Percentiles rank a stretch among this genome's conserved stretches.
These are phyloP conservation scores for Penicillium glabrum DNA, from an alignment of 2,329 filamentous ascomycete genomes.

Conservation along the genomic window DNA sequence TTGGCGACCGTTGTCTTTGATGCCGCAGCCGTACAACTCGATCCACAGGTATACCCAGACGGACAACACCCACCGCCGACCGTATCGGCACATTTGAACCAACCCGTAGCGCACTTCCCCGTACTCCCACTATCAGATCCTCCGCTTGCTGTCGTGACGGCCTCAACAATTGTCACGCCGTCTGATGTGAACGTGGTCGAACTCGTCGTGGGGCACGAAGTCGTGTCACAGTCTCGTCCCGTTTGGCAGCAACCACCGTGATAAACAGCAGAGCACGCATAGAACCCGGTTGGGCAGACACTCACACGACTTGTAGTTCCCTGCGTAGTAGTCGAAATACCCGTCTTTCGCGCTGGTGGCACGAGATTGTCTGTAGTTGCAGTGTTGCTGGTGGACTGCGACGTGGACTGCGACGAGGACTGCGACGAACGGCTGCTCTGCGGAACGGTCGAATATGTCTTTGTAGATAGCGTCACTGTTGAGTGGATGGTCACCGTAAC, in stretches of 20 bases:
- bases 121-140: constrained; percentile 22
- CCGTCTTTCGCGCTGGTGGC: constrained; percentile 42
- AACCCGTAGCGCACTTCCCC: constrained; percentile 70
- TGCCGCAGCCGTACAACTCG: constrained; percentile 65
- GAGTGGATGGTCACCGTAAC: constrained; percentile 37
- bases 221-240: constrained; percentile 78
- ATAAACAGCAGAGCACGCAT: constrained; percentile 81
- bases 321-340: constrained; percentile 35
- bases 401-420: constrained; percentile 17
- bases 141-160: constrained; percentile 39
- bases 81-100: constrained; percentile 69
- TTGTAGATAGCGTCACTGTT: constrained; percentile 30
- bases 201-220: constrained; percentile 69
- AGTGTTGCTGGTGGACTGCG: constrained; percentile 30
- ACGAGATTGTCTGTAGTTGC: constrained; percentile 35
- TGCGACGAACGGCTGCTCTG: constrained; percentile 22
- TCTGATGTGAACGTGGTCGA: constrained; percentile 65
- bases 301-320: constrained; percentile 29
- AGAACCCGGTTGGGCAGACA: constrained; percentile 84
- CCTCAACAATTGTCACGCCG: constrained; percentile 71
- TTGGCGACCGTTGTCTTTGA: constrained; percentile 55
- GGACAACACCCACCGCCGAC: constrained; percentile 82
- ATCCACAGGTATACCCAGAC: constrained; percentile 70
- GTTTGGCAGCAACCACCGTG: constrained; percentile 84
- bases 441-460: constrained; percentile 31